Conservation (phyloP, 805 yeast species). For the Ogataea pini region DNA sequence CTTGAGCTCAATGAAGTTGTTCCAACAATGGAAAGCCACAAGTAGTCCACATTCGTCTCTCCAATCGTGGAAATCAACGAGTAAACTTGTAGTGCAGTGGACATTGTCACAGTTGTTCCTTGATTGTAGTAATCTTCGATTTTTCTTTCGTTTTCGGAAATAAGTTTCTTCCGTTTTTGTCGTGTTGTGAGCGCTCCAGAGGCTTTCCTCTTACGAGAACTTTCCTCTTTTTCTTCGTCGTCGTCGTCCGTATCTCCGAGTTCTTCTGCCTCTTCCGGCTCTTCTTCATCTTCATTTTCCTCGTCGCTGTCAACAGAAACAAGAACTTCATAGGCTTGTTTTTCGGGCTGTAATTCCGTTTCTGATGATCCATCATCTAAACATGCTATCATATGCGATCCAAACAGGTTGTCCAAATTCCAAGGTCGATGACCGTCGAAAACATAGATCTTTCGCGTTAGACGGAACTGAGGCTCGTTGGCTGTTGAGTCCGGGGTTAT, state of each 20-base stretch:
- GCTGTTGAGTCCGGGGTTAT: constrained; percentile 29
- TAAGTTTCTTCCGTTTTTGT: constrained; percentile 42
- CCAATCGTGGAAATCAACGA: constrained; percentile 80
- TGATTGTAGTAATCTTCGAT: constrained; percentile 78
- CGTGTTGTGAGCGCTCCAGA: constrained; percentile 27
- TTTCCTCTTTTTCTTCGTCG: constrained; percentile 31
- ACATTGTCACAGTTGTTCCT: constrained; percentile 76
- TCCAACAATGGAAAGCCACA: constrained; percentile 92
- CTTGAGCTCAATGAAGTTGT: constrained; percentile 75
- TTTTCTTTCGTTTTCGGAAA: constrained; percentile 49
- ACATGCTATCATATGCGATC: constrained; percentile 73
- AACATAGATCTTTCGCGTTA: constrained; percentile 68
- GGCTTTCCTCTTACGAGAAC: constrained; percentile 27
- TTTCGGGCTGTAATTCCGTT: constrained; percentile 54
- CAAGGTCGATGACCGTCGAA: constrained; percentile 95
- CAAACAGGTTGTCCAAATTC: constrained; percentile 91
- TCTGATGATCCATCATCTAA: constrained; percentile 84
- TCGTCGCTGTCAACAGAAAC: constrained; percentile 42
- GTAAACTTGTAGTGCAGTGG: constrained; percentile 78
- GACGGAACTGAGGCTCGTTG: constrained; percentile 33
- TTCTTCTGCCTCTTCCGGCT: constrained; percentile 30
- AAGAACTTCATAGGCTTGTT: constrained; percentile 59
- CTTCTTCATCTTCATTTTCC: constrained; percentile 38
- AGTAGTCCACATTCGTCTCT: constrained; percentile 63
- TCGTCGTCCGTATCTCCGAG: constrained; percentile 34